phyloP scores from a whole-genome alignment of 2,329 filamentous ascomycete species.

The Penicillium oxalicum region DNA sequence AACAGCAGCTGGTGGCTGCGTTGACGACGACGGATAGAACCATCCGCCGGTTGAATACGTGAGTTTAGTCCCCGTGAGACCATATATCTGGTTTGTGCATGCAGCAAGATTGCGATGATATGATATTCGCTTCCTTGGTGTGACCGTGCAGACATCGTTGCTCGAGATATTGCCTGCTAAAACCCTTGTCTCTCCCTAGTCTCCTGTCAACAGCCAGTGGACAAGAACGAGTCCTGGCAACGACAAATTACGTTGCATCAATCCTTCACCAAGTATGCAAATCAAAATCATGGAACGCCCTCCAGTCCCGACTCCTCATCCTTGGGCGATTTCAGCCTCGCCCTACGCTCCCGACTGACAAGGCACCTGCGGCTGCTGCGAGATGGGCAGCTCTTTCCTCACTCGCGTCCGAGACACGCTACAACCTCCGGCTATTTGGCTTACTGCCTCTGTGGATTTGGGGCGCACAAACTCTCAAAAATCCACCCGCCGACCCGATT shows the following conservation, averaged over 20 bases:
- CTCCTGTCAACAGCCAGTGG: conserved; percentile 63
- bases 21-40: conserved; percentile 25
- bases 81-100: no score
- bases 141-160: neutral
- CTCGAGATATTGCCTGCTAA: conserved; percentile 2
- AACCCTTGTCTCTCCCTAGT: conserved; percentile 30
- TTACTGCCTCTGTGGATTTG: conserved; percentile 72
- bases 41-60: conserved; percentile 29
- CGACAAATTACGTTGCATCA: conserved; percentile 62
- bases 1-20: conserved; percentile 22
- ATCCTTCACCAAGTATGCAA: conserved; percentile 56
- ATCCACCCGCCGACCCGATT: conserved; percentile 38
- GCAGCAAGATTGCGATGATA: no score
- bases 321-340: conserved; percentile 28
- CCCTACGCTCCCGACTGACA: conserved; percentile 4
- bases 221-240: conserved; percentile 63
- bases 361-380: conserved; percentile 34
- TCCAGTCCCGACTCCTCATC: conserved; percentile 43
- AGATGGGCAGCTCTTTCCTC: conserved; percentile 45
- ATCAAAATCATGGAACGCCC: conserved; percentile 42
- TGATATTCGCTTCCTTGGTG: no score
- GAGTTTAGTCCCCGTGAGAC: conserved; percentile 2
- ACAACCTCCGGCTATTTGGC: conserved; percentile 53
- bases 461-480: conserved; percentile 59
- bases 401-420: conserved; percentile 47